phyloP scores from a whole-genome alignment of 2,329 filamentous ascomycete species.

The Teratosphaeria destructans region DNA sequence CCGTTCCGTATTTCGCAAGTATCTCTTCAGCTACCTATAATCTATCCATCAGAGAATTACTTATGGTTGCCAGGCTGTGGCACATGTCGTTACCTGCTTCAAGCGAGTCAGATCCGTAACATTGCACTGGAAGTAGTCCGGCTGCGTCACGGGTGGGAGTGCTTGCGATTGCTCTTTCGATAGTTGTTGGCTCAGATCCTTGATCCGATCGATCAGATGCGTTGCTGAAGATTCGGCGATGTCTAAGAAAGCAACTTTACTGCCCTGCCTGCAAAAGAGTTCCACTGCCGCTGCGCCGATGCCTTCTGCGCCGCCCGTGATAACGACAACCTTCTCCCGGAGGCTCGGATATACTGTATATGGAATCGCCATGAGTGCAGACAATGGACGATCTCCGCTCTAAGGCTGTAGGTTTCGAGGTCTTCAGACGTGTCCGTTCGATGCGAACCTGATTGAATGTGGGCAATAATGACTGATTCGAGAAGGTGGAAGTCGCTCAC shows the following conservation, averaged over 20 bases:
- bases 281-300: slow-evolving; percentile 52
- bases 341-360: slow-evolving; percentile 28
- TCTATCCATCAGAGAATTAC: not conserved
- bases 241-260: slow-evolving; percentile 51
- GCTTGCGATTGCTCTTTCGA: not conserved
- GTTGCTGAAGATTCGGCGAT: slow-evolving; percentile 27
- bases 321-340: slow-evolving; percentile 47
- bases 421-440: not conserved
- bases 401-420: not conserved
- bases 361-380: not conserved
- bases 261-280: slow-evolving; percentile 49
- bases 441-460: not conserved
- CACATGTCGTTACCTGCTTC: slow-evolving; percentile 31
- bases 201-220: not conserved
- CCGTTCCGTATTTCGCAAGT: slow-evolving; percentile 33
- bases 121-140: slow-evolving; percentile 33
- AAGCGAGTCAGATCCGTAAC: slow-evolving; percentile 44
- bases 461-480: not conserved
- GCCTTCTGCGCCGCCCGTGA: slow-evolving; percentile 56
- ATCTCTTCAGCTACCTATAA: slow-evolving; percentile 17
- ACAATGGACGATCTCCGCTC: not conserved
- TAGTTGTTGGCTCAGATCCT: not conserved
- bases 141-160: slow-evolving; percentile 4
- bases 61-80: not conserved
- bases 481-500: not conserved